A percentile compares a stretch with the other conserved stretches of the same genome.
Conservation (phyloP, 768 basidiomycete species). For the Panellus pusillus region DNA sequence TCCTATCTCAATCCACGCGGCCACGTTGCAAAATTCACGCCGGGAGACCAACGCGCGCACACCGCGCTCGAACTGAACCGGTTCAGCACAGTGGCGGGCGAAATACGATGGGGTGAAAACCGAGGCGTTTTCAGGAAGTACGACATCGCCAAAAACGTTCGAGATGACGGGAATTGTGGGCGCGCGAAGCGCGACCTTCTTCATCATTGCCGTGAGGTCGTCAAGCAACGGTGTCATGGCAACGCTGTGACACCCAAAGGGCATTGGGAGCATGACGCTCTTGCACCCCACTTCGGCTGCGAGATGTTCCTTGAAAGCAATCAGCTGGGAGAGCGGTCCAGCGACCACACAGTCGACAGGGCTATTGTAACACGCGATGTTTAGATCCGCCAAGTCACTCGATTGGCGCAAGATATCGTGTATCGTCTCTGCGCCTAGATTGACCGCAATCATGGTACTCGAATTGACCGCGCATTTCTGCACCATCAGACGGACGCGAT, state of each 20-base stretch:
- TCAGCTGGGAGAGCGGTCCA: conserved; percentile 49
- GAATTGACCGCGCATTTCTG: conserved; percentile 41
- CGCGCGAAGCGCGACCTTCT: conserved; percentile 37
- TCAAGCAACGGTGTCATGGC: conserved; percentile 59
- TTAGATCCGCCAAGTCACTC: conserved; percentile 35
- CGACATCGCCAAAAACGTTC: conserved; percentile 53
- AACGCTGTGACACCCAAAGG: conserved; percentile 67
- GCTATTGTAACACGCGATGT: conserved; percentile 65
- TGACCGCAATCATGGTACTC: conserved; percentile 66
- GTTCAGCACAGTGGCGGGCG: conserved; percentile 55
- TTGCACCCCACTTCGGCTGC: conserved; percentile 37
- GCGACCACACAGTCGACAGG: conserved; percentile 57
- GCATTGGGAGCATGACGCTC: conserved; percentile 47
- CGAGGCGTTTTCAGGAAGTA: conserved; percentile 49
- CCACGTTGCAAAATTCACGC: conserved; percentile 28
- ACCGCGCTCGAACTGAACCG: conserved; percentile 56
- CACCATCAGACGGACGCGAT: conserved; percentile 55
- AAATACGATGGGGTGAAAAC: conserved; percentile 56
- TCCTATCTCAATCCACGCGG: conserved; percentile 67
- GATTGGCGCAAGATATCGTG: conserved; percentile 31
- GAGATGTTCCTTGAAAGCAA: conserved; percentile 42
- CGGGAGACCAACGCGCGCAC: conserved; percentile 39
- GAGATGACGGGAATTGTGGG: conserved; percentile 63
- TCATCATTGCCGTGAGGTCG: conserved; percentile 44
- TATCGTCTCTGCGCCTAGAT: conserved; percentile 35